These are phyloP conservation scores for Termitomyces bulborhizus DNA, from an alignment of 768 basidiomycete species.

Conservation along the genomic window DNA sequence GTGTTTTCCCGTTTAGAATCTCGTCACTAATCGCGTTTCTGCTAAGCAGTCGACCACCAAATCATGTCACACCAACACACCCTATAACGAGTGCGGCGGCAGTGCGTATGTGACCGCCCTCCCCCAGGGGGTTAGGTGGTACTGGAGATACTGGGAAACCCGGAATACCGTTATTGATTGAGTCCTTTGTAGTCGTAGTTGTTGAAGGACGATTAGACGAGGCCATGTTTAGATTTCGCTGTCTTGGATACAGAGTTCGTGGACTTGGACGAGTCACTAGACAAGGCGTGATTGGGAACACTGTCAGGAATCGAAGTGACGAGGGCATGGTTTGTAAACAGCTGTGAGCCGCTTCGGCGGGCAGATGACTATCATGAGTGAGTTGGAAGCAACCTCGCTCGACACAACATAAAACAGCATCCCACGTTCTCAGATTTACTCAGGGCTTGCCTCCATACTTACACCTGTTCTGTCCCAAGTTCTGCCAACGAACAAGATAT, in stretches of 20 bases:
- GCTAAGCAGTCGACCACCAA: neutral
- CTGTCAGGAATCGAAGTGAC: constrained; percentile 7
- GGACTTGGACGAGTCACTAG: constrained; percentile 1
- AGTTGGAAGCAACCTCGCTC: neutral
- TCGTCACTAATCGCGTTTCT: constrained; percentile 55
- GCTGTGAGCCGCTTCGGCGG: neutral
- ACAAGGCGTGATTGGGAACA: constrained; percentile 3
- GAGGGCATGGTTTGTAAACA: constrained; percentile 6
- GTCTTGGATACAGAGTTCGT: constrained; percentile 3
- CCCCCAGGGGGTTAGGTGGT: constrained; percentile 61
- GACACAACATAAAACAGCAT: neutral
- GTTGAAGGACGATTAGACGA: neutral
- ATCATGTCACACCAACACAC: constrained; percentile 27
- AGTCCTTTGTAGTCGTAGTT: neutral
- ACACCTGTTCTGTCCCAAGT: neutral
- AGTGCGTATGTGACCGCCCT: constrained; percentile 64
- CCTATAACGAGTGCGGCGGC: constrained; percentile 77
- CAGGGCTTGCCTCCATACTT: neutral
- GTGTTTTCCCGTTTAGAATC: constrained; percentile 88
- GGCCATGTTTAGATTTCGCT: constrained; percentile 11
- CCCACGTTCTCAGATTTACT: neutral
- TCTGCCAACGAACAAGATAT: too few relatives aligned
- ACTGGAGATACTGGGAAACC: constrained; percentile 50
- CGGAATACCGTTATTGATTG: neutral
- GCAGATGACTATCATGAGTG: constrained; percentile 3